Conservation (phyloP, 495 filamentous ascomycete species). For the Sphaerosporella brunnea region DNA sequence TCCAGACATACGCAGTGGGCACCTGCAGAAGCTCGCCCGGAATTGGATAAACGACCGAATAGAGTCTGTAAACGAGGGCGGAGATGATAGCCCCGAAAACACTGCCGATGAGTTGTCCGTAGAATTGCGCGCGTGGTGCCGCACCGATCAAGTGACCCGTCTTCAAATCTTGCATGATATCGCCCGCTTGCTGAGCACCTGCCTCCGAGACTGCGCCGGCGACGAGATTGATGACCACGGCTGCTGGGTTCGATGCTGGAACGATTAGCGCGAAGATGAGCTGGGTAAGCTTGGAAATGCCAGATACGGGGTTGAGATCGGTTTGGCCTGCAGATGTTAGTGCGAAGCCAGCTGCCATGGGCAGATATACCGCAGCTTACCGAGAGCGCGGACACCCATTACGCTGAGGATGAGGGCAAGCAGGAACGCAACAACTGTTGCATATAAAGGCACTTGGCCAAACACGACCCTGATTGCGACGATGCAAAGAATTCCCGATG, state of each 20-base stretch:
- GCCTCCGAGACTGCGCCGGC: conserved; percentile 80
- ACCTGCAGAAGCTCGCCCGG: conserved; percentile 82
- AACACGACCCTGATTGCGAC: conserved; percentile 65
- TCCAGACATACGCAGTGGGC: conserved; percentile 89
- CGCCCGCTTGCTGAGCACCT: conserved; percentile 85
- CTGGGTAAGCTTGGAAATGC: conserved; percentile 91
- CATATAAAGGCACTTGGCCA: conserved; percentile 44
- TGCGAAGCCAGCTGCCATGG: too few species aligned
- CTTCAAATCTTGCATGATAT: conserved; percentile 97
- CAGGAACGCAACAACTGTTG: conserved; percentile 64
- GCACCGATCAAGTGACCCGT: conserved; percentile 87
- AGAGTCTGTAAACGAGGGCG: conserved; percentile 77
- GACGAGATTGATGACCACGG: conserved; percentile 79
- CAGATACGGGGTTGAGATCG: conserved; percentile 89
- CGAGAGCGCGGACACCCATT: conserved; percentile 88
- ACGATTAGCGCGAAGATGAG: conserved; percentile 83
- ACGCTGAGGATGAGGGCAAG: conserved; percentile 78
- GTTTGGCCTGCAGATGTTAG: conserved; percentile 44
- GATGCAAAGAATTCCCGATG: conserved; percentile 66
- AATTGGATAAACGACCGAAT: conserved; percentile 73
- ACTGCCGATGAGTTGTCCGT: conserved; percentile 82
- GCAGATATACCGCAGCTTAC: not conserved
- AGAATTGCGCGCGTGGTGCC: conserved; percentile 86
- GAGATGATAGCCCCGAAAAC: conserved; percentile 75
- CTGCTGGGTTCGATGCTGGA: conserved; percentile 54